phyloP scores from a whole-genome alignment of 352 stramenopile species.

The Pythium monospermum region DNA sequence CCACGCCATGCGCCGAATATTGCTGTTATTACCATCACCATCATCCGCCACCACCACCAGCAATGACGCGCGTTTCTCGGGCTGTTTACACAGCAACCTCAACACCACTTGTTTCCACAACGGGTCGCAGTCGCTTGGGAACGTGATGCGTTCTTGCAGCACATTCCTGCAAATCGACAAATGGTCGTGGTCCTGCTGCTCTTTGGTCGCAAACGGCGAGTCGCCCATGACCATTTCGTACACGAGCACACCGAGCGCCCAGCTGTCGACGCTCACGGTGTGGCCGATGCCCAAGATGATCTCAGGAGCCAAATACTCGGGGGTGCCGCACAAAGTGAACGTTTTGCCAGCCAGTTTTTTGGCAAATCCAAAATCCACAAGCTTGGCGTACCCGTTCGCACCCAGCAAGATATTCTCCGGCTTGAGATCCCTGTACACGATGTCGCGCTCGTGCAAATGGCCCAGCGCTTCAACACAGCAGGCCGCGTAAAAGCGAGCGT shows the following conservation, averaged over 20 bases:
- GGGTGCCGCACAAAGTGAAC: conserved; percentile 43
- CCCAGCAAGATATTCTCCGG: conserved; percentile 83
- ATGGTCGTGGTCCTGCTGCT: conserved; percentile 31
- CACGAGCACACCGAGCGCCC: conserved; percentile 43
- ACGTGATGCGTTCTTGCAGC: conserved; percentile 23
- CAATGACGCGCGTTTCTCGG: conserved; percentile 35
- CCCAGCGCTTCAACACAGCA: conserved; percentile 83
- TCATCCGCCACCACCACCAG: neutral
- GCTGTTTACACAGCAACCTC: conserved; percentile 36
- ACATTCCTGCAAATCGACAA: conserved; percentile 32
- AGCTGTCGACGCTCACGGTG: conserved; percentile 43
- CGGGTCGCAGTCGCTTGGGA: conserved; percentile 24
- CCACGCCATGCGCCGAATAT: conserved; percentile 30
- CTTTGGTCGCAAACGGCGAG: conserved; percentile 28
- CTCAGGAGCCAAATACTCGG: conserved; percentile 55
- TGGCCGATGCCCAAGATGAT: conserved; percentile 36
- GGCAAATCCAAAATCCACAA: conserved; percentile 93
- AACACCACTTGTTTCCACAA: conserved; percentile 36
- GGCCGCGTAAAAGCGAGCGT: conserved; percentile 83
- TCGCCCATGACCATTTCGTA: conserved; percentile 50
- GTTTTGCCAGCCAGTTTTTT: conserved; percentile 64
- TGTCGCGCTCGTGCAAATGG: conserved; percentile 80
- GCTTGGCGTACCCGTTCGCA: conserved; percentile 84
- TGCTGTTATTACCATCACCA: too few relatives aligned
- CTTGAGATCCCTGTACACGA: conserved; percentile 88